These are phyloP conservation scores for Claviceps spartinae DNA, from an alignment of 2,329 filamentous ascomycete species.

Conservation along the genomic window DNA sequence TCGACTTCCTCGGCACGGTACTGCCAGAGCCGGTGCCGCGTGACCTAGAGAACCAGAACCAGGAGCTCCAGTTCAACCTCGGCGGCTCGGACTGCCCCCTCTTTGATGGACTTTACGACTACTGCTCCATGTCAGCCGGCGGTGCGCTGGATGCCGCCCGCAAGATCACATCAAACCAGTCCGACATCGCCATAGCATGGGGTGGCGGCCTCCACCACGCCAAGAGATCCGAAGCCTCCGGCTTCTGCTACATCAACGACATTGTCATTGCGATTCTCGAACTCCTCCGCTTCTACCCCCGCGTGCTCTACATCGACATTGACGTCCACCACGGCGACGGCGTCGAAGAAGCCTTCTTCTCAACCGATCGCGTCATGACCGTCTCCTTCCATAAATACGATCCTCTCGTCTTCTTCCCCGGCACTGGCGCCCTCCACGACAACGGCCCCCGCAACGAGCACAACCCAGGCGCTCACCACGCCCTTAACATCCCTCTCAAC, in stretches of 20 bases:
- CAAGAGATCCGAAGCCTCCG: constrained; percentile 83
- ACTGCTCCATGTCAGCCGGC: constrained; percentile 86
- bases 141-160: constrained; percentile 82
- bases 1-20: constrained; percentile 71
- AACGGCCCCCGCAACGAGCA: constrained; percentile 72
- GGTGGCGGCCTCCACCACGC: constrained; percentile 93
- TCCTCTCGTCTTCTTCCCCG: constrained; percentile 70
- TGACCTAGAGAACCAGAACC: constrained; percentile 50
- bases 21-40: constrained; percentile 49
- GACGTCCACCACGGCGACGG: constrained; percentile 87
- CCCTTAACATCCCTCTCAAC: constrained; percentile 78
- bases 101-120: constrained; percentile 90
- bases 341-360: constrained; percentile 83
- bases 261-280: constrained; percentile 90
- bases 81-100: constrained; percentile 88
- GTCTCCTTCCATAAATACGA: constrained; percentile 97
- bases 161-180: constrained; percentile 73
- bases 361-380: constrained; percentile 80
- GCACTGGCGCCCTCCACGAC: constrained; percentile 74
- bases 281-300: constrained; percentile 65
- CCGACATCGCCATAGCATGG: constrained; percentile 96
- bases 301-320: constrained; percentile 89
- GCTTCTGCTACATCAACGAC: constrained; percentile 98
- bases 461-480: constrained; percentile 79
- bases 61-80: constrained; percentile 67